Evolutionary conservation across 2,329 filamentous ascomycete species (phyloP), one percentile per base, ranked within the genome.

Genomic region (Eutypa lata): DNA sequence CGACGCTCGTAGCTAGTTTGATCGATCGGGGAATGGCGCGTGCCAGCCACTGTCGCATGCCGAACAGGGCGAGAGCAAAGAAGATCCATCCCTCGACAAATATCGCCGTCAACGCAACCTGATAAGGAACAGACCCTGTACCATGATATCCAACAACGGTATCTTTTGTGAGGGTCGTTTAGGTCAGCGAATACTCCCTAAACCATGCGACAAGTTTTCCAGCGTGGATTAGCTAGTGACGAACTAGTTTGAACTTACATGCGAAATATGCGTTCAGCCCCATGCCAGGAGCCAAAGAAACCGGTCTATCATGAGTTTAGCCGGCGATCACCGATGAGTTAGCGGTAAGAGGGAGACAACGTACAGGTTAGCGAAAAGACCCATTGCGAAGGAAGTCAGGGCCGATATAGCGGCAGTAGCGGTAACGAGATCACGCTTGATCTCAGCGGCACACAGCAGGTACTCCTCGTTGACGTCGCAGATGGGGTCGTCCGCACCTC

Each of bases 81-180:
- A 96, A 96, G 56, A 95, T 86, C 69, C 89, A 89, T 37, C 91
- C 91, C 70, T 96, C 91, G 14, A 94, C 87, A 67, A 96, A 95
- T 59, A 94, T 91, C 50, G 91, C 90, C 3, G 90, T 94, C 37
- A 95, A 74, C 33, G 91, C 91, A 42, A 92, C 79, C 50, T 81
- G 70, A 66, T 90, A 96, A 1, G 89, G 84, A 8, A 95, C 85
- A 35, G 80, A 76, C 2, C 90, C 90, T 21, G 77, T 80, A 43
- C 90, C 91, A 67, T 92, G 86, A 64, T 77, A 83, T 3, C 91
- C 91, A 52, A 95, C 90, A 44, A 90, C 87, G 66, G 72, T 64
- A 45, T 64, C 42, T 45, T 45, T 26, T 5, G 13, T 24, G 16
- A 19, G n/a, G n/a, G 11, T 45, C 16, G 22, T 24, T 7, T 11